These are phyloP conservation scores for Goffeauzyma gilvescens DNA, from an alignment of 768 basidiomycete genomes.

Conservation along the genomic window DNA sequence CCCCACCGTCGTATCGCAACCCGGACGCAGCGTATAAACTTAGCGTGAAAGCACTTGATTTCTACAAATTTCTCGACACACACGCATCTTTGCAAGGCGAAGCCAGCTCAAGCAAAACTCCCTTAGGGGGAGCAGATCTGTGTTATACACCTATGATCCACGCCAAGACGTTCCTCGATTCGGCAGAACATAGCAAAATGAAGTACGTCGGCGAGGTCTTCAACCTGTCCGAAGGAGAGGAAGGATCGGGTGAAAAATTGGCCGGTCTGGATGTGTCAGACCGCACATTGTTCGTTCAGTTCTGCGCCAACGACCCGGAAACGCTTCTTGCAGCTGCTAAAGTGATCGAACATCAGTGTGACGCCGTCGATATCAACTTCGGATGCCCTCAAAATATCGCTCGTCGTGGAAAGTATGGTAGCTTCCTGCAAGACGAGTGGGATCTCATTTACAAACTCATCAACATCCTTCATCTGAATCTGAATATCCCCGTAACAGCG, in stretches of 20 bases:
- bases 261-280: slow-evolving; percentile 37
- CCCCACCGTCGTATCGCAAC: slow-evolving; percentile 13
- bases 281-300: slow-evolving; percentile 64
- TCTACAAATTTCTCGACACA: too few relatives aligned
- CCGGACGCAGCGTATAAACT: too few relatives aligned
- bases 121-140: slow-evolving; percentile 38
- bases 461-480: slow-evolving; percentile 61
- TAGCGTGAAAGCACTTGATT: too few relatives aligned
- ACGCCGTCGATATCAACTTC: slow-evolving; percentile 89
- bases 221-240: slow-evolving; percentile 52
- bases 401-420: slow-evolving; percentile 63
- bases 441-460: slow-evolving; percentile 64
- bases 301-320: slow-evolving; percentile 77
- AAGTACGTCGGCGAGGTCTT: slow-evolving; percentile 48
- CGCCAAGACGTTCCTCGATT: slow-evolving; percentile 40
- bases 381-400: slow-evolving; percentile 85
- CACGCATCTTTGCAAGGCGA: too few relatives aligned
- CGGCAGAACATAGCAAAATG: slow-evolving; percentile 40
- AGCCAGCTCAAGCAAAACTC: neutral
- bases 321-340: slow-evolving; percentile 58
- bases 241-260: slow-evolving; percentile 42
- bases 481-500: slow-evolving; percentile 81
- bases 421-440: slow-evolving; percentile 91
- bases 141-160: slow-evolving; percentile 99
- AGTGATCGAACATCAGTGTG: slow-evolving; percentile 57